Percentiles rank a stretch among this genome's conserved stretches.
phyloP scores from a whole-genome alignment of 768 basidiomycete genomes.

The Hysterangium stoloniferum region DNA sequence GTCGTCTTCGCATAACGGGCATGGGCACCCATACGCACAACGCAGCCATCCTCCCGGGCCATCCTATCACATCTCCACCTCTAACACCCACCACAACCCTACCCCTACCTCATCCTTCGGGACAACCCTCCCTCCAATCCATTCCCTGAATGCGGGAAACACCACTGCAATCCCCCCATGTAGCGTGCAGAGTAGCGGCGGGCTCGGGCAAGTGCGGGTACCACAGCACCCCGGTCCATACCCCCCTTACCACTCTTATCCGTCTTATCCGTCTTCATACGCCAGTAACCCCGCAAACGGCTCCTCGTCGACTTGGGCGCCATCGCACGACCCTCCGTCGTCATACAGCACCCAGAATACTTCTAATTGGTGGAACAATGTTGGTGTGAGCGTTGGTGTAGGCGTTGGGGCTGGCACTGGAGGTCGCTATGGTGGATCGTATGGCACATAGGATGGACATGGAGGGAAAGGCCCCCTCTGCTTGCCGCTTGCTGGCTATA shows the following conservation, averaged over 20 bases:
- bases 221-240: constrained; percentile 9
- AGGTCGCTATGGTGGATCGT: neutral
- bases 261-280: neutral
- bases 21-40: neutral
- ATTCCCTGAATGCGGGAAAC: neutral
- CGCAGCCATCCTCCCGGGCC: neutral
- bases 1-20: neutral
- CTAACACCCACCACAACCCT: too few relatives aligned
- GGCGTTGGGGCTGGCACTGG: neutral
- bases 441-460: neutral
- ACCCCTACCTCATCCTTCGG: neutral
- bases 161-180: too few relatives aligned
- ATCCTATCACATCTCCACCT: neutral
- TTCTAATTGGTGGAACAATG: neutral
- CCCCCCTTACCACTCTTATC: constrained; percentile 3
- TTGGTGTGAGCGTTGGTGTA: neutral
- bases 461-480: neutral
- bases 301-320: neutral
- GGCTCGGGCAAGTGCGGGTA: neutral
- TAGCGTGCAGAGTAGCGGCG: neutral
- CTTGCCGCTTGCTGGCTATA: neutral
- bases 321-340: constrained; percentile 2
- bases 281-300: constrained; percentile 7
- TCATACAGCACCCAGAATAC: constrained; percentile 2
- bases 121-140: constrained; percentile 4